phyloP scores from a whole-genome alignment of 768 basidiomycete genomes.

The Phaeolepiota aurea region DNA sequence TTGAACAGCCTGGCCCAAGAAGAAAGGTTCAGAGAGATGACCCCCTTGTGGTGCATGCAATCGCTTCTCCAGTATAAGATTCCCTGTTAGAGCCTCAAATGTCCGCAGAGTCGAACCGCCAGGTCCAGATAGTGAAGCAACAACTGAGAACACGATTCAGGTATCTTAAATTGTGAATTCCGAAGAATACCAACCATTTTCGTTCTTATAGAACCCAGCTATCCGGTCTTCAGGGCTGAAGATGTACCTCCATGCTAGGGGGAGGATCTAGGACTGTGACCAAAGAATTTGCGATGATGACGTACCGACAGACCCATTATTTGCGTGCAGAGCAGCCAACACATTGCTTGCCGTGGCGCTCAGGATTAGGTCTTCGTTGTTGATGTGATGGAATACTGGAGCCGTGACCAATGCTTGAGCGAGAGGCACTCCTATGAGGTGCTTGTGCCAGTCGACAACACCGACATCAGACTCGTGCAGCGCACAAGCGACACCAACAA shows the following conservation, averaged over 20 bases:
- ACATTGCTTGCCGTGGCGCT: conserved; percentile 70
- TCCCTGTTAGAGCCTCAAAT: conserved; percentile 58
- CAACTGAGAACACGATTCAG: conserved; percentile 28
- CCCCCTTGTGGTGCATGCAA: conserved; percentile 41
- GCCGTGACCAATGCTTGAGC: conserved; percentile 38
- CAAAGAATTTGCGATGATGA: conserved; percentile 2
- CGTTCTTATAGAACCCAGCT: conserved; percentile 49
- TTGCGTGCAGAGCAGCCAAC: conserved; percentile 60
- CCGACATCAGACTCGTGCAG: conserved; percentile 72
- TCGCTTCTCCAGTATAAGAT: conserved; percentile 55
- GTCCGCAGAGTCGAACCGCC: conserved; percentile 61
- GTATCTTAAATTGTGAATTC: background rate
- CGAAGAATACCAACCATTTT: conserved; percentile 38
- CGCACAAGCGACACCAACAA: conserved; percentile 22
- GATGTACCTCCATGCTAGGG: conserved; percentile 71
- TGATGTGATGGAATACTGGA: conserved; percentile 48
- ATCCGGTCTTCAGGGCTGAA: conserved; percentile 67
- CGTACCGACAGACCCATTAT: conserved; percentile 68
- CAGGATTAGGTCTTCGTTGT: conserved; percentile 41
- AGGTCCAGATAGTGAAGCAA: conserved; percentile 70
- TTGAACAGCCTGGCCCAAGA: conserved; percentile 46
- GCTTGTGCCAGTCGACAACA: conserved; percentile 82
- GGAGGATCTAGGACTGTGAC: background rate
- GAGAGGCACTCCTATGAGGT: conserved; percentile 66
- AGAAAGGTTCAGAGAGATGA: conserved; percentile 39